Conservation (phyloP, 2,329 filamentous ascomycete species). For the Penicillium nordicum region DNA sequence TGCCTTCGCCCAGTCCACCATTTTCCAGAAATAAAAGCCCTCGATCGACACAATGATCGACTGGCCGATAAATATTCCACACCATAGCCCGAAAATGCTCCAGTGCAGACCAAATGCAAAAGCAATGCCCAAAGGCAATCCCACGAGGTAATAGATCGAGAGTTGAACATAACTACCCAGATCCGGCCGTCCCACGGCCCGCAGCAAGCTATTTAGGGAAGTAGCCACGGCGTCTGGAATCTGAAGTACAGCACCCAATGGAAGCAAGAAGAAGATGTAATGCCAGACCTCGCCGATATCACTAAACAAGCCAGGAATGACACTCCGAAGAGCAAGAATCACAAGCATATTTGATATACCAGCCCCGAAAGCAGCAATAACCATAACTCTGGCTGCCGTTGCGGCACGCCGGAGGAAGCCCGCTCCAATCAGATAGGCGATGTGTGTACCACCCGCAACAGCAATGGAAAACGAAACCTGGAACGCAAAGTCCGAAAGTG, state of each 20-base stretch:
- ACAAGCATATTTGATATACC: slow-evolving; percentile 71
- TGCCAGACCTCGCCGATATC: slow-evolving; percentile 63
- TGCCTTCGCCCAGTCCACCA: slow-evolving; percentile 11
- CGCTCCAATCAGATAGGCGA: slow-evolving; percentile 88
- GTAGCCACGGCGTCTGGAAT: slow-evolving; percentile 75
- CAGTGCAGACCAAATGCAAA: slow-evolving; percentile 71
- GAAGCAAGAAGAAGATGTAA: slow-evolving; percentile 65
- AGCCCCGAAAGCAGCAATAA: slow-evolving; percentile 62
- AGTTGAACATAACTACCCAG: slow-evolving; percentile 83
- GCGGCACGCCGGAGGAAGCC: slow-evolving; percentile 73
- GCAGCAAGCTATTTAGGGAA: slow-evolving; percentile 74
- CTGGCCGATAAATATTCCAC: slow-evolving; percentile 67
- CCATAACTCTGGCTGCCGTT: slow-evolving; percentile 68
- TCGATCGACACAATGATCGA: slow-evolving; percentile 52
- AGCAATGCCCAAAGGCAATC: slow-evolving; percentile 72
- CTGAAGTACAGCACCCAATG: slow-evolving; percentile 78
- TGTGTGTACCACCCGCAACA: slow-evolving; percentile 77
- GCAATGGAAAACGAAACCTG: slow-evolving; percentile 85
- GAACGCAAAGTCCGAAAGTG: slow-evolving; percentile 71
- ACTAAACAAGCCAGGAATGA: slow-evolving; percentile 72
- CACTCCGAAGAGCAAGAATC: slow-evolving; percentile 62
- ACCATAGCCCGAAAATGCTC: slow-evolving; percentile 75
- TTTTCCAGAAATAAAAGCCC: slow-evolving; percentile 47
- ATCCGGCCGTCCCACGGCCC: slow-evolving; percentile 78
- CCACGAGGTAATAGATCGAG: slow-evolving; percentile 76